Percentiles rank a stretch among this genome's conserved stretches.
Conservation (phyloP, 495 filamentous ascomycete genomes). For the Oidiodendron maius region DNA sequence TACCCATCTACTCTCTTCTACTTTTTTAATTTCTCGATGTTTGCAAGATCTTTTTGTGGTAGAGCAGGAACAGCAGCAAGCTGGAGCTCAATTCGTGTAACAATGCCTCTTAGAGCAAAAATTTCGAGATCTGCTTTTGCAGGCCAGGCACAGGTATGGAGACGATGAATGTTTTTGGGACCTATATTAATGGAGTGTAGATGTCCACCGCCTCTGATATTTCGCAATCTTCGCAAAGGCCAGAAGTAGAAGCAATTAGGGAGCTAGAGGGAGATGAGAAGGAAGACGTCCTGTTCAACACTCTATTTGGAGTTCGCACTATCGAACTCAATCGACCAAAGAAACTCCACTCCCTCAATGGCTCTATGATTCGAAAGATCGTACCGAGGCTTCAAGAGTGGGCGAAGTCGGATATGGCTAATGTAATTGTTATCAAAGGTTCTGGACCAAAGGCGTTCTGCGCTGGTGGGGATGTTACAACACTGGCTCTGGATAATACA, state of each 20-base stretch:
- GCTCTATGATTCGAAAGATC: slow-evolving; percentile 92
- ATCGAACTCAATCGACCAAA: slow-evolving; percentile 90
- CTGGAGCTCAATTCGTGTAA: slow-evolving; percentile 21
- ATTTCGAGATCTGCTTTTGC: slow-evolving; percentile 55
- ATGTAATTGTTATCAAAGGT: slow-evolving; percentile 88
- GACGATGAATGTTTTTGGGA: not conserved
- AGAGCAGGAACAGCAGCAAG: slow-evolving; percentile 16
- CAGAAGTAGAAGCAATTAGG: slow-evolving; percentile 35
- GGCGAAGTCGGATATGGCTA: slow-evolving; percentile 88
- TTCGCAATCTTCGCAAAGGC: not conserved
- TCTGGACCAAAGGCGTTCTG: slow-evolving; percentile 81
- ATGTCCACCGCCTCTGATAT: slow-evolving; percentile 16
- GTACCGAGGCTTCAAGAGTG: slow-evolving; percentile 82
- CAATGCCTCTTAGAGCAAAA: slow-evolving; percentile 88
- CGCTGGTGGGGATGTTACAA: slow-evolving; percentile 84
- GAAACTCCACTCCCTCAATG: slow-evolving; percentile 86
- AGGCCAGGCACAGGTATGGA: slow-evolving; percentile 39
- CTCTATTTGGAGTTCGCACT: slow-evolving; percentile 79
- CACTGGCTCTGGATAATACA: slow-evolving; percentile 66
- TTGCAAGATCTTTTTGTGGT: slow-evolving; percentile 18
- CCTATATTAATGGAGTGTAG: slow-evolving; percentile 7
- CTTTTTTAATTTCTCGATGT: slow-evolving; percentile 20
- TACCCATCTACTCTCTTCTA: slow-evolving; percentile 6
- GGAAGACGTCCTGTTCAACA: slow-evolving; percentile 88
- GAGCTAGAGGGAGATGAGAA: slow-evolving; percentile 63